These are phyloP conservation scores for Pluteus cervinus DNA, from an alignment of 768 basidiomycete species.

Conservation along the genomic window DNA sequence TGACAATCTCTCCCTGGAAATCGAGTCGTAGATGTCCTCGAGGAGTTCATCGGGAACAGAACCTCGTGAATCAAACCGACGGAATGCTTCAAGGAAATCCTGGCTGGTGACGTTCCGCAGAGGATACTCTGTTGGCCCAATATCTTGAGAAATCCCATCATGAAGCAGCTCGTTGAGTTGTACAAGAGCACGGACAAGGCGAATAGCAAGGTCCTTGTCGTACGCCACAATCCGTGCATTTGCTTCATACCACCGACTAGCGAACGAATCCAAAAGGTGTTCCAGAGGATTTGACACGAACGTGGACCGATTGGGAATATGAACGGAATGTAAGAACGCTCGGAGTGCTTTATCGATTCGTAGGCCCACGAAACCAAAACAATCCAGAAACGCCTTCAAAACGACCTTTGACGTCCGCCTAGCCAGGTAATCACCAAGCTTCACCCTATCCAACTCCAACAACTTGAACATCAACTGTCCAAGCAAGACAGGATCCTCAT, in stretches of 20 bases:
- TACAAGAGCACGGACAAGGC: conserved; percentile 74
- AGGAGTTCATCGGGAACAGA: conserved; percentile 73
- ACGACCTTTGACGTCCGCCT: conserved; percentile 67
- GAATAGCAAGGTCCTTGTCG: conserved; percentile 74
- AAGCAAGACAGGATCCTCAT: conserved; percentile 67
- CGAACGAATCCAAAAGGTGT: conserved; percentile 77
- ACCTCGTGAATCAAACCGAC: conserved; percentile 65
- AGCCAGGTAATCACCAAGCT: conserved; percentile 81
- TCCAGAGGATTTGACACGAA: conserved; percentile 46
- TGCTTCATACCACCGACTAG: conserved; percentile 85
- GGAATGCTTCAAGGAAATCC: conserved; percentile 83
- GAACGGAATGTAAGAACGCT: conserved; percentile 79
- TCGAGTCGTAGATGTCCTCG: conserved; percentile 72
- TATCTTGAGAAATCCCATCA: conserved; percentile 58
- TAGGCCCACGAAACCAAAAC: conserved; percentile 79
- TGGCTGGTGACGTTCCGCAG: conserved; percentile 59
- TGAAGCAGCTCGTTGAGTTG: conserved; percentile 89
- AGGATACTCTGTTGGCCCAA: conserved; percentile 47
- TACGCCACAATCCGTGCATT: conserved; percentile 75
- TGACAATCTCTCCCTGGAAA: conserved; percentile 63
- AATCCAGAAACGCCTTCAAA: conserved; percentile 79
- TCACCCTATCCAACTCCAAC: conserved; percentile 74
- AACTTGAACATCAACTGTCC: conserved; percentile 79
- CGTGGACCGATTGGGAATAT: conserved; percentile 37
- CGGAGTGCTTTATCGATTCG: conserved; percentile 87